These are phyloP conservation scores for Lactarius trivialis DNA, from an alignment of 768 basidiomycete species.

Conservation along the genomic window DNA sequence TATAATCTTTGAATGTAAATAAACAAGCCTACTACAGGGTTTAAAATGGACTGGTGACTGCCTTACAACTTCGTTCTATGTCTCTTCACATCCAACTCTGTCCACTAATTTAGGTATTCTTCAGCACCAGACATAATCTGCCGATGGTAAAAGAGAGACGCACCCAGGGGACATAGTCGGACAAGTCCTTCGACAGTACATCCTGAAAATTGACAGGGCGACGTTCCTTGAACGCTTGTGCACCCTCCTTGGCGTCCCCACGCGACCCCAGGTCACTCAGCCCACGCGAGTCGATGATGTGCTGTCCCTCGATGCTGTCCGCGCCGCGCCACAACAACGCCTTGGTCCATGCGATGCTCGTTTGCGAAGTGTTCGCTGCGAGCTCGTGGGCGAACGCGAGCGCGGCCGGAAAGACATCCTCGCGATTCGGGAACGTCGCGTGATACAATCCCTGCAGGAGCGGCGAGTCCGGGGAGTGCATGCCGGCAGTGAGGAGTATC, in stretches of 20 bases:
- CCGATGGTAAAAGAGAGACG: slow-evolving; percentile 17
- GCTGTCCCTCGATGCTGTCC: slow-evolving; percentile 46
- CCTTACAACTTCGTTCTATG: slow-evolving; percentile 13
- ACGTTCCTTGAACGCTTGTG: slow-evolving; percentile 42
- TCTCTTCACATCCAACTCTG: slow-evolving; percentile 9
- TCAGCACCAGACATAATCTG: background rate
- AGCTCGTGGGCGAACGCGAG: slow-evolving; percentile 48
- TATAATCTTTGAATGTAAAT: background rate
- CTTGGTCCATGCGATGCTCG: slow-evolving; percentile 47
- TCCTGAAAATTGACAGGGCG: slow-evolving; percentile 41
- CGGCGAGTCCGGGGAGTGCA: slow-evolving; percentile 40
- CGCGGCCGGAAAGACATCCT: slow-evolving; percentile 47
- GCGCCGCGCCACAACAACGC: slow-evolving; percentile 46
- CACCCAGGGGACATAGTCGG: slow-evolving; percentile 51
- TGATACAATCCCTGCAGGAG: slow-evolving; percentile 41
- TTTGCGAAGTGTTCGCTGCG: slow-evolving; percentile 43
- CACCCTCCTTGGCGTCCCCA: slow-evolving; percentile 43
- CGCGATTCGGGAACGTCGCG: slow-evolving; percentile 41
- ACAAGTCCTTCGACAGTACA: slow-evolving; percentile 35
- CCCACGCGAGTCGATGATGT: slow-evolving; percentile 45
- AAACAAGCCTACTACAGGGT: background rate
- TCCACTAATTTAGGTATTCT: slow-evolving; percentile 32
- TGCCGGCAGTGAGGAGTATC: slow-evolving; percentile 44
- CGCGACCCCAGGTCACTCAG: slow-evolving; percentile 36
- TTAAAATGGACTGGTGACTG: too few species aligned